phyloP scores from a whole-genome alignment of 495 filamentous ascomycete genomes.

The Neurospora africana region DNA sequence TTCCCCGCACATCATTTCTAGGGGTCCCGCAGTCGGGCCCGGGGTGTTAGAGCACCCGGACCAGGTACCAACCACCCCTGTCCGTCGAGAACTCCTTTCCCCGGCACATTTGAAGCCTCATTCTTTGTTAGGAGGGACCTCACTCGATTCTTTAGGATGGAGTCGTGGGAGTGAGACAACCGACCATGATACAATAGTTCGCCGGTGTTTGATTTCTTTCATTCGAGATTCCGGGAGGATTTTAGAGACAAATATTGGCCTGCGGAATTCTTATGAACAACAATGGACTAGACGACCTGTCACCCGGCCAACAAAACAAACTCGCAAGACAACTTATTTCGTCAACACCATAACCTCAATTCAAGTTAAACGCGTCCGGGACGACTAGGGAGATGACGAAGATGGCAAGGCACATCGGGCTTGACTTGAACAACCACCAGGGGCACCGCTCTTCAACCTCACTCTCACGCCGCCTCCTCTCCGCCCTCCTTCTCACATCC shows the following conservation, averaged over 20 bases:
- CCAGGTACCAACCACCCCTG: neutral
- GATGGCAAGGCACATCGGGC: neutral
- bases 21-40: neutral
- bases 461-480: slow-evolving; percentile 1
- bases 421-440: neutral
- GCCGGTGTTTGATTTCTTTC: neutral
- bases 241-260: neutral
- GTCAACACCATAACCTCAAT: neutral
- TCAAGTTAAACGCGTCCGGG: neutral
- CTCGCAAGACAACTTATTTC: neutral
- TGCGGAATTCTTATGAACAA: neutral
- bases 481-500: slow-evolving; percentile 24
- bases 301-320: neutral
- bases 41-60: neutral
- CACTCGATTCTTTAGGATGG: neutral
- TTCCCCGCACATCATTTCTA: neutral
- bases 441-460: neutral
- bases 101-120: neutral
- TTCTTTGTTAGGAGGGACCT: neutral
- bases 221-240: neutral
- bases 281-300: neutral
- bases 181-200: neutral
- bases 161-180: neutral
- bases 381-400: neutral
- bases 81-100: neutral